Base-by-base conservation (phyloP, 2,329 filamentous ascomycete species). In the Aspergillus pseudoglaucus region DNA sequence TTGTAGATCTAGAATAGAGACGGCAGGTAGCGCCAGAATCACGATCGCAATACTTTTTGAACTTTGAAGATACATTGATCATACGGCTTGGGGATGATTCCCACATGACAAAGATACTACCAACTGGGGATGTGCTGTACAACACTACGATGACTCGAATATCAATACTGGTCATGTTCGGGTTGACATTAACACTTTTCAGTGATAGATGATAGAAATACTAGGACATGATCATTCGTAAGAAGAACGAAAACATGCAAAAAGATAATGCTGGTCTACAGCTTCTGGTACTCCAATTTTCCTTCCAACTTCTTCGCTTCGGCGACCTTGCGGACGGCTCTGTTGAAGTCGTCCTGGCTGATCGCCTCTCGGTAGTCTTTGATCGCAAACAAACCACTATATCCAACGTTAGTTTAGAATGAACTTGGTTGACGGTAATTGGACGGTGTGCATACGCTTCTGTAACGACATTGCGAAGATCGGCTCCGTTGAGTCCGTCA, bases 341-440 rank as follows among this genome's bases (percentile, higher is more conserved):
- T 96, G 78, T 96, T 98, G 83, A 97, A 96, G 66, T 98, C 93
- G 63, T 98, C 93, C 70, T 98, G 93, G 73, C 88, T 97, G 72
- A 98, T 88, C 10, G 90, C 83, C 62, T 98, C 93, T 53, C 94
- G 80, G 70, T 97, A 95, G 65, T 95, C 93, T 73, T 97, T 97
- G 80, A 98, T 98, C 39, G 93, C 90, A 70, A 96, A 97, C 35
- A 98, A 75, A 54, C 93, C 93, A 58, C 89, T 94, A 52, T 44
- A 54, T 45, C 41, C 35, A 45, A 40, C 45, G 56, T 60, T 57
- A 65, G 51, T 5, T 35, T 20, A 38, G 40, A 44, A 32, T n/a
- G 20, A 20, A 20, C 4, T 20, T 20, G 3, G 3, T 20, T 20
- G 20, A 49, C 43, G 33, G 33, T 6, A 39, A 22, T 45, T n/a